A percentile compares a stretch with the other conserved stretches of the same genome.
phyloP scores from a whole-genome alignment of 83 land plant genomes.

The Diphasiastrum complanatum region DNA sequence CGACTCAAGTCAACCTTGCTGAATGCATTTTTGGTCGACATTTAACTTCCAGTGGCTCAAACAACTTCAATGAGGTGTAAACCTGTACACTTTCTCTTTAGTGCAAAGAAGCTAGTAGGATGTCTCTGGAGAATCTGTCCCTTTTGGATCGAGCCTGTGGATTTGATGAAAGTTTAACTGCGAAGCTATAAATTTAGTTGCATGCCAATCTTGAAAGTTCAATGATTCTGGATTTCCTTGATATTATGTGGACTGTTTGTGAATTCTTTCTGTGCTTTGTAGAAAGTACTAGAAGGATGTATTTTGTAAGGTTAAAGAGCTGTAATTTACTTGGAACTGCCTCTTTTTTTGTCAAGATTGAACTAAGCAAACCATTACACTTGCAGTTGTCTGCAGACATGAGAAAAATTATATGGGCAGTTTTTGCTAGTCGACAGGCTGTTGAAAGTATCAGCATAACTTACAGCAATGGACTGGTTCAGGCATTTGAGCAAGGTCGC shows the following conservation, averaged over 20 bases:
- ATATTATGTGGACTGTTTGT: too few species aligned
- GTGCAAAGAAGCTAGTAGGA: too few species aligned
- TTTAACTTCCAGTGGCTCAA: conserved; percentile 19
- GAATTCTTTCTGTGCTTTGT: too few species aligned
- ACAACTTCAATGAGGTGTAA: conserved; percentile 15
- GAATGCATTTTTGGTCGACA: conserved; percentile 48
- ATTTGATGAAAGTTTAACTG: too few species aligned
- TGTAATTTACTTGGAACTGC: not conserved
- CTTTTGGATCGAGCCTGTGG: too few species aligned
- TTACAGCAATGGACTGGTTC: conserved; percentile 62
- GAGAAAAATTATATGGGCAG: conserved; percentile 69
- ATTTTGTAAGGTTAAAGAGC: not conserved
- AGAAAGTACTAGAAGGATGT: too few species aligned
- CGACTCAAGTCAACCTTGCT: conserved; percentile 57
- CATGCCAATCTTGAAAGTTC: too few species aligned
- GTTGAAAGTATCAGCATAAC: conserved; percentile 56
- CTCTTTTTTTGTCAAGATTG: too few species aligned
- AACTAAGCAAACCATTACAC: too few species aligned
- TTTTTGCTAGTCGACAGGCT: conserved; percentile 62
- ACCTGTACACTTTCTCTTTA: not conserved
- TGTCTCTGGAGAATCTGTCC: too few species aligned
- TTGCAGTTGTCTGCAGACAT: conserved; percentile 59
- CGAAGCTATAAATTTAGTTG: too few species aligned
- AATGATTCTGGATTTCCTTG: too few species aligned
- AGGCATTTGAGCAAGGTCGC: conserved; percentile 58